phyloP scores from a whole-genome alignment of 1,284 basidiomycete genomes.

The Phellopilus nigrolimitatus region DNA sequence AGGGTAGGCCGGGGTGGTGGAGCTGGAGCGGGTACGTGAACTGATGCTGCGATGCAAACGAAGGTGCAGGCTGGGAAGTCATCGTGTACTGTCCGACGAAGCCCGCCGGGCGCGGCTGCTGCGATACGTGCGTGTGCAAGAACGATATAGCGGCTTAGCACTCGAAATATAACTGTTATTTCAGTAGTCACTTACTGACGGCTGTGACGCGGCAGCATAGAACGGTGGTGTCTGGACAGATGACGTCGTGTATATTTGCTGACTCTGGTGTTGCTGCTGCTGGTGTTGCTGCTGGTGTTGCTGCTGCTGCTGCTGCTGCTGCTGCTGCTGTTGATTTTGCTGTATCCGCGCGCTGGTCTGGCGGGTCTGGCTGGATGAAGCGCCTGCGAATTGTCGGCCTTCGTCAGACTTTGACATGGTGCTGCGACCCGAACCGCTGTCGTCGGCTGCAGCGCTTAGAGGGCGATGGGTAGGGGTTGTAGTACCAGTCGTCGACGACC shows the following conservation, averaged over 20 bases:
- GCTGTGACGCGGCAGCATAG: not conserved
- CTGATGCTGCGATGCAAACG: conserved; percentile 33
- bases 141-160: not conserved
- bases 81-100: conserved; percentile 46
- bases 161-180: conserved; percentile 7
- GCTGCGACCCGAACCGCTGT: not conserved
- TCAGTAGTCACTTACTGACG: conserved; percentile 12
- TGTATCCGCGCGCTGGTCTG: conserved; percentile 2
- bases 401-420: conserved; percentile 10
- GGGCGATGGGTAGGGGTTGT: conserved; percentile 5
- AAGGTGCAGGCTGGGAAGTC: conserved; percentile 35
- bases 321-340: not conserved
- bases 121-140: conserved; percentile 5
- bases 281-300: conserved; percentile 3
- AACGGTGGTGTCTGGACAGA: not conserved
- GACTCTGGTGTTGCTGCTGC: not conserved
- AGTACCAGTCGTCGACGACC: not conserved
- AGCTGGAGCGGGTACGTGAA: conserved; percentile 29
- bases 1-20: conserved; percentile 30
- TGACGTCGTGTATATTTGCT: not conserved
- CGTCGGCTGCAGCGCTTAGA: not conserved
- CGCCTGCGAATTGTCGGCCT: not conserved
- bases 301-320: not conserved
- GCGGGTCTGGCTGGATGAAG: conserved; percentile 3
- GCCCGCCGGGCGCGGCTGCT: conserved; percentile 33